Evolutionary conservation across 1,284 basidiomycete genomes (phyloP), one percentile per base, ranked within the genome.

Genomic region (Marasmius tenuissimus): DNA sequence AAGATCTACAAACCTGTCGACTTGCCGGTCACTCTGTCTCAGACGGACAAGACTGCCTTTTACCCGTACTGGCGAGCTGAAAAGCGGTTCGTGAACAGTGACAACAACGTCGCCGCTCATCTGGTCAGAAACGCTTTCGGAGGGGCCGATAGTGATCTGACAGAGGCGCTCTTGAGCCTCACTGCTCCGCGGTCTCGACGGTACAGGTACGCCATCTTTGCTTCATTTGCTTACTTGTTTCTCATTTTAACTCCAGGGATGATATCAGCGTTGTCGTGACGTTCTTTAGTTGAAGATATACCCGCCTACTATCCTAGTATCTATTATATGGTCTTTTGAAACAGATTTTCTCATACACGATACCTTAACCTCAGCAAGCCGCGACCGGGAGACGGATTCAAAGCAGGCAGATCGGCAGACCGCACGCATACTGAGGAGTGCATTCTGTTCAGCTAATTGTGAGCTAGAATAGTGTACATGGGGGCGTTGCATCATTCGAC

Each of bases 51-150:
- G 14, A 79, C 76, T 0, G 53, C 61, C 20, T 71, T 72, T 67
- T 79, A 77, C 59, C 63, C 67, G 3, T 73, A 74, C 18, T 83
- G 82, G 81, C 65, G 72, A 4, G 69, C 73, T 10, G 67, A 78
- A 61, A 82, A 81, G 66, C 68, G 65, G 22, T 83, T 84, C 63
- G 67, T 83, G 53, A 75, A 75, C 63, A 66, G 73, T 59, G 83
- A 85, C 63, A 66, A 68, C 12, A 86, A 83, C 65, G 80, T 79
- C 6, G 79, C 82, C 8, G 80, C 78, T 1, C 87, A 89, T 72
- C 67, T 90, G 16, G 72, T 82, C 34, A 73, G 85, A 60, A 90
- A 88, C 65, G 85, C 85, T 0, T 72, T 89, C 33, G 86, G 86
- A 10, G 86, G 87, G 3, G 82, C 81, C 1, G 75, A 87, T 69